Conservation (phyloP, 371 early-diverging fungal genomes). For the Mucor piriformis region DNA sequence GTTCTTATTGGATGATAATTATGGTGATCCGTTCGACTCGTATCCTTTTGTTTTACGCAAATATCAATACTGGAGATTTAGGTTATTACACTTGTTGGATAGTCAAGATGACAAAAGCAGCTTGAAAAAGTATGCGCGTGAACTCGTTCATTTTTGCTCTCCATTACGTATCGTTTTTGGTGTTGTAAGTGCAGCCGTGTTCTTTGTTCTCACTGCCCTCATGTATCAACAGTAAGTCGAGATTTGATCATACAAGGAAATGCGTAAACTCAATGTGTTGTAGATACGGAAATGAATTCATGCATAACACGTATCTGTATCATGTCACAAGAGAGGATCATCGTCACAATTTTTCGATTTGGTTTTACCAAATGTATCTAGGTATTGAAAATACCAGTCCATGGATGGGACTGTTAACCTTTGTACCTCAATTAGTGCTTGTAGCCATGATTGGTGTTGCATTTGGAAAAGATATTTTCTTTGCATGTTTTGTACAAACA, state of each 20-base stretch:
- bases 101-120: background rate
- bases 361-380: constrained; percentile 94
- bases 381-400: constrained; percentile 48
- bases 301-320: constrained; percentile 92
- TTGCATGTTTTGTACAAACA: constrained; percentile 91
- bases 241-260: too few species aligned
- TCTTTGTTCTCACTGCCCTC: constrained; percentile 65
- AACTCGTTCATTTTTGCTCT: constrained; percentile 37
- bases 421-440: constrained; percentile 77
- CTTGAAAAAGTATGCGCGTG: background rate
- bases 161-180: constrained; percentile 73
- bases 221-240: constrained; percentile 74
- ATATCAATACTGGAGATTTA: constrained; percentile 27
- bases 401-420: constrained; percentile 61
- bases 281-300: constrained; percentile 85
- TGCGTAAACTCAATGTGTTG: background rate
- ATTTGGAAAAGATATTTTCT: constrained; percentile 81
- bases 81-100: constrained; percentile 15
- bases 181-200: constrained; percentile 67
- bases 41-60: constrained; percentile 31
- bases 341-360: constrained; percentile 97
- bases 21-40: constrained; percentile 34
- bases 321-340: constrained; percentile 96
- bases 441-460: constrained; percentile 63
- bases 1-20: constrained; percentile 59